Percentiles rank a stretch among this genome's conserved stretches.
Conservation (phyloP, 495 filamentous ascomycete genomes). For the Penicillium steckii region DNA sequence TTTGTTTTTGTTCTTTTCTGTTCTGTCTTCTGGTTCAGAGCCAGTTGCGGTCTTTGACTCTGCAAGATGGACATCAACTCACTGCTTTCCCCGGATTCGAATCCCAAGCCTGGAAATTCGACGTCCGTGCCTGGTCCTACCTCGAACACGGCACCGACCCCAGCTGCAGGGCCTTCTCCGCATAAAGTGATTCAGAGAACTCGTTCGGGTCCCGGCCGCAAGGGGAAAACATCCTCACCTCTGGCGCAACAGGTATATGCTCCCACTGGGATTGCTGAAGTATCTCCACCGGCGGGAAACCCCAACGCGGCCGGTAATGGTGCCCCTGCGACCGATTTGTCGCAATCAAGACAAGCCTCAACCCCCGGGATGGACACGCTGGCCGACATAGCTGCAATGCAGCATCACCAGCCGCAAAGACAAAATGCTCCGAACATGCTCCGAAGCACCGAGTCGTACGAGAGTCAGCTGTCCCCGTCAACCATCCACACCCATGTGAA, state of each 20-base stretch:
- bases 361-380: slow-evolving; percentile 65
- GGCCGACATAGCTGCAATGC: slow-evolving; percentile 66
- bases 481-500: slow-evolving; percentile 48
- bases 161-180: slow-evolving; percentile 28
- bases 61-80: slow-evolving; percentile 69
- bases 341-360: slow-evolving; percentile 45
- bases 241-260: slow-evolving; percentile 43
- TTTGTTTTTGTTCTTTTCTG: slow-evolving; percentile 9
- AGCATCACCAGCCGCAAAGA: slow-evolving; percentile 57
- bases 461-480: slow-evolving; percentile 50
- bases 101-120: slow-evolving; percentile 45
- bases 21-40: slow-evolving; percentile 1
- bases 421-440: slow-evolving; percentile 41
- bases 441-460: slow-evolving; percentile 46
- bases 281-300: slow-evolving; percentile 29
- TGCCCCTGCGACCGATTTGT: slow-evolving; percentile 33
- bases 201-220: slow-evolving; percentile 32
- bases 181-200: slow-evolving; percentile 37
- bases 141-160: slow-evolving; percentile 28
- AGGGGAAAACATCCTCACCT: slow-evolving; percentile 41
- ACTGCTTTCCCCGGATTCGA: slow-evolving; percentile 67
- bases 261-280: slow-evolving; percentile 31
- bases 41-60: slow-evolving; percentile 6
- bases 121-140: slow-evolving; percentile 37
- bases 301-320: slow-evolving; percentile 35